Evolutionary conservation across 2,329 filamentous ascomycete species (phyloP).

Genomic region (Arthrobotrys conoides): DNA sequence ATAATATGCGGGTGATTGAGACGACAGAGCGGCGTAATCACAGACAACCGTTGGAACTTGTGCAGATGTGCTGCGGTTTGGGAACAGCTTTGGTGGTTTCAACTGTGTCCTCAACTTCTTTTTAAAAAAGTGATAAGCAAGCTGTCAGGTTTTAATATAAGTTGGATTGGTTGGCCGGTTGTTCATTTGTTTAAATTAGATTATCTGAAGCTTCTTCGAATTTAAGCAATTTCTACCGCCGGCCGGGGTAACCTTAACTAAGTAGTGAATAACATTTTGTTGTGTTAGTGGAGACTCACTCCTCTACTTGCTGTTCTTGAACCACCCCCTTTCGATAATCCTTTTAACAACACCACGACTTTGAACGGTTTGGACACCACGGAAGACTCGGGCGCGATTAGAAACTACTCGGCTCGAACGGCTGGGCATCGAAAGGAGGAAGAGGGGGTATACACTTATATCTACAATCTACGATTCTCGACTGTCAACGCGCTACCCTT

Average conservation of each 20-base stretch:
- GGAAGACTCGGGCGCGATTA: not conserved
- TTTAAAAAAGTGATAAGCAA: not conserved
- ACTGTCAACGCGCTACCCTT: not conserved
- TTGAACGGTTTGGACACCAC: not conserved
- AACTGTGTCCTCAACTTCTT: slow-evolving; percentile 9
- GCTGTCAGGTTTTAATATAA: no score
- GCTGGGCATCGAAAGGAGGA: slow-evolving; percentile 3
- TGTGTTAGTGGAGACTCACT: not conserved
- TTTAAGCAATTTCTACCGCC: not conserved
- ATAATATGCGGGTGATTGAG: slow-evolving; percentile 51
- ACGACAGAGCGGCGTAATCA: slow-evolving; percentile 14
- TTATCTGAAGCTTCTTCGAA: not conserved
- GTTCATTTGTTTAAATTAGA: not conserved
- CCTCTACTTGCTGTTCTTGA: not conserved
- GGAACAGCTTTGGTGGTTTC: not conserved
- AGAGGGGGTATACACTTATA: slow-evolving; percentile 1
- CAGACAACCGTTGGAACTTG: not conserved
- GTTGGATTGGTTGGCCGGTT: not conserved
- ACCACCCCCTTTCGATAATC: not conserved
- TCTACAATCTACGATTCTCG: not conserved
- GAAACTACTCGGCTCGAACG: not conserved
- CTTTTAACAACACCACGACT: not conserved
- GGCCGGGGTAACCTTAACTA: no score
- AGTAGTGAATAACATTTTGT: not conserved
- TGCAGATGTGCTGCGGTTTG: not conserved